phyloP scores from a whole-genome alignment of 2,329 filamentous ascomycete genomes.

The Parascedosporium putredinis region DNA sequence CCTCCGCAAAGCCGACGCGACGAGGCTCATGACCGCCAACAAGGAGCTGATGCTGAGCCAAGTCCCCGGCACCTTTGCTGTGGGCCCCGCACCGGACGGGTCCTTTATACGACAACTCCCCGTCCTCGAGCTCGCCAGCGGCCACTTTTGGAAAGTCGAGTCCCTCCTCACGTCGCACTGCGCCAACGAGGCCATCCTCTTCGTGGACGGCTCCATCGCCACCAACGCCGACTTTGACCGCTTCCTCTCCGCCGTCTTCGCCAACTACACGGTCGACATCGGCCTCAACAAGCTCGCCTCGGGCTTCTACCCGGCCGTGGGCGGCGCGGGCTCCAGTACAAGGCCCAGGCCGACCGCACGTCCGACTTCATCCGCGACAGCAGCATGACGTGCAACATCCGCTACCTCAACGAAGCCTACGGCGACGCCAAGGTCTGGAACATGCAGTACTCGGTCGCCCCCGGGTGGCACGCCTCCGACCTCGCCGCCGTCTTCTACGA shows the following conservation, averaged over 20 bases:
- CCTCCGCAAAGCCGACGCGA: constrained; percentile 16
- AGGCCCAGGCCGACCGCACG: constrained; percentile 18
- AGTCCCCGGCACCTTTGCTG: constrained; percentile 19
- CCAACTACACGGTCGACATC: constrained; percentile 19
- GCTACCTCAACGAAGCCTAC: constrained; percentile 26
- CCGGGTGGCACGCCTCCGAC: constrained; percentile 28
- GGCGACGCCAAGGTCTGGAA: constrained; percentile 23
- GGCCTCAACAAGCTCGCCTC: constrained; percentile 18
- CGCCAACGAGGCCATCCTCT: constrained; percentile 19
- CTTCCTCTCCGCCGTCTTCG: constrained; percentile 21
- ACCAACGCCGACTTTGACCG: constrained; percentile 22
- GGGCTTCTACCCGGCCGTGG: constrained; percentile 18
- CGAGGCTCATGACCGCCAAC: constrained; percentile 18
- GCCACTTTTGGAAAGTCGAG: constrained; percentile 18
- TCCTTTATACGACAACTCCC: constrained; percentile 21
- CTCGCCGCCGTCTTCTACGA: constrained; percentile 30
- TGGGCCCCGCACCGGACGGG: constrained; percentile 22
- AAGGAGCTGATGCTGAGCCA: constrained; percentile 16
- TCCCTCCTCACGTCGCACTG: constrained; percentile 21
- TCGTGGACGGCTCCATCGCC: constrained; percentile 18
- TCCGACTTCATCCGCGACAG: constrained; percentile 22
- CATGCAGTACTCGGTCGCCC: constrained; percentile 29
- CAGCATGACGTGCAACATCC: constrained; percentile 26
- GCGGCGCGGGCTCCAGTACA: constrained; percentile 14
- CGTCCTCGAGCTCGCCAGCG: constrained; percentile 18